Base-by-base conservation (phyloP, 768 basidiomycete genomes). In the Pleurotus citrinopileatus region DNA sequence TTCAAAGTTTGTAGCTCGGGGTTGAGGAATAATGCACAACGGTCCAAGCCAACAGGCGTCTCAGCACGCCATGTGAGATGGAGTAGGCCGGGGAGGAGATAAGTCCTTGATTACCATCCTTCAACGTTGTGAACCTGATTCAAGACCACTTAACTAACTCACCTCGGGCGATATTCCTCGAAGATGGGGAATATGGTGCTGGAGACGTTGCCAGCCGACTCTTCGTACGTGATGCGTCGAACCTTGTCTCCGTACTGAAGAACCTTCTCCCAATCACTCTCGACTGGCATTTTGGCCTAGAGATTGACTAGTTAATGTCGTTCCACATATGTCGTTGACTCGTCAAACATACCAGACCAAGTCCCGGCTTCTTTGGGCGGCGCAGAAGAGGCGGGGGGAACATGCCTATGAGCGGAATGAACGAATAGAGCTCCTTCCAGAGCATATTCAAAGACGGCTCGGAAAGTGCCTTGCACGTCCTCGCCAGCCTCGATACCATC, bases 391-490 rank as follows among this genome's bases (percentile, higher is more conserved):
- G 73, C 54, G 72, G 74, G 12, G 89, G 89, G 65, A 91, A 91
- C 52, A 90, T 65, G 29, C 84, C 83, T 54, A 91, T 73, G 54
- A 91, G 73, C 8, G 89, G 89, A 42, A 82, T 69, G 55, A 91
- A 73, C 10, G 86, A 87, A 65, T 91, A 88, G 53, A 91, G 70
- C 61, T 91, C 89, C 64, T 78, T 81, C 89, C 89, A 91, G 26
- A 91, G 74, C 45, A 84, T 71, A 64, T 84, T 73, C 60, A 91
- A 63, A n/a, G 84, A 81, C 12, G 87, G 87, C 59, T 86, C 87
- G 59, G 77, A 82, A 65, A 89, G 72, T n/a, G 83, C 81, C 58
- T 78, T 82, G 69, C 89, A 90, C 42, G 89, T 89, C 51, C 89
- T 78, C 44, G 89, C 81, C 60, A 91, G 73, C 62, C 89, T 77